A percentile compares a stretch with the other conserved stretches of the same genome.
phyloP scores from a whole-genome alignment of 2,329 filamentous ascomycete species.

The Alternaria ethzedia region DNA sequence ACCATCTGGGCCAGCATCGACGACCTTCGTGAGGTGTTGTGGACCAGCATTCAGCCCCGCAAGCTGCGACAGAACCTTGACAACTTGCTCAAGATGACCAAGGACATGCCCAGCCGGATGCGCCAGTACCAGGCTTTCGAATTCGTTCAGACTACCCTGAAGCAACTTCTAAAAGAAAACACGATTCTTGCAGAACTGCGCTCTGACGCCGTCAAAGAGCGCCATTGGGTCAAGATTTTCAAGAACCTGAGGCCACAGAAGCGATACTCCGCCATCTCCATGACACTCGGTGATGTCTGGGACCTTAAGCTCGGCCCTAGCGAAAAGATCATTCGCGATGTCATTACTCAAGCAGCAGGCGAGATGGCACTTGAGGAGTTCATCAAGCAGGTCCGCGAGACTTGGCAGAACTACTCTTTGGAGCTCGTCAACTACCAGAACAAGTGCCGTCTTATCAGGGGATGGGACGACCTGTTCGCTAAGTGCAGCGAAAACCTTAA shows the following conservation, averaged over 20 bases:
- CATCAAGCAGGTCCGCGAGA: conserved; percentile 92
- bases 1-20: conserved; percentile 97
- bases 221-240: conserved; percentile 98
- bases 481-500: conserved; percentile 99
- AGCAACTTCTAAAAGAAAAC: conserved; percentile 90
- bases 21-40: conserved; percentile 88
- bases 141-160: conserved; percentile 90
- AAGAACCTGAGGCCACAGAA: conserved; percentile 92
- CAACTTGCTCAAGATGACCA: conserved; percentile 93
- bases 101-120: conserved; percentile 99
- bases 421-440: conserved; percentile 98
- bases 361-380: conserved; percentile 99
- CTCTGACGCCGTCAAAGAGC: conserved; percentile 92
- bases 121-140: conserved; percentile 99
- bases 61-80: conserved; percentile 92
- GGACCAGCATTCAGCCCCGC: conserved; percentile 93
- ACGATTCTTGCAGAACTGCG: conserved; percentile 86
- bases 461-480: conserved; percentile 97
- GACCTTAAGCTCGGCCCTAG: conserved; percentile 89
- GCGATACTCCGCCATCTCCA: conserved; percentile 89
- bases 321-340: conserved; percentile 86
- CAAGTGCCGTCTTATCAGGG: conserved; percentile 95
- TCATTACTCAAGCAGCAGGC: conserved; percentile 93
- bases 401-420: conserved; percentile 92
- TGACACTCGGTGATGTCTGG: conserved; percentile 99